phyloP scores from a whole-genome alignment of 23 red algal species.

The Chondrus crispus region DNA sequence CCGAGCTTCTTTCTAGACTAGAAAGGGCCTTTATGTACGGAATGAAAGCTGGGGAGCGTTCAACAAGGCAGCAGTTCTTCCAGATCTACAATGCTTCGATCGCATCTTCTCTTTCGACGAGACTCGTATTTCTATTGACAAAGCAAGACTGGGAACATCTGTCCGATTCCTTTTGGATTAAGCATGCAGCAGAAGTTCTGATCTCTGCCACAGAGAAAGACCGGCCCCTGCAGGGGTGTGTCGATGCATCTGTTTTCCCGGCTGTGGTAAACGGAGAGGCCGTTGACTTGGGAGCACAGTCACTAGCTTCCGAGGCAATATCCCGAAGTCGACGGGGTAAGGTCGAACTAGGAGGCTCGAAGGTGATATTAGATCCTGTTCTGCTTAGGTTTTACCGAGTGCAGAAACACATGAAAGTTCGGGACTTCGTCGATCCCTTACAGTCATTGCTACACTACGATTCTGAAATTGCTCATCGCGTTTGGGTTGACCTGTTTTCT shows the following conservation, averaged over 20 bases:
- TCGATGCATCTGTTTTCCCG: background rate
- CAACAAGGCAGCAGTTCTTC: slow-evolving; percentile 61
- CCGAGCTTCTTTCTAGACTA: slow-evolving; percentile 64
- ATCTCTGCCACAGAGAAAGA: slow-evolving; percentile 44
- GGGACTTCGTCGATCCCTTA: slow-evolving; percentile 40
- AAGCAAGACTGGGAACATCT: slow-evolving; percentile 91
- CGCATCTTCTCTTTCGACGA: background rate
- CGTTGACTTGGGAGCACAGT: background rate
- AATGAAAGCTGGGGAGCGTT: slow-evolving; percentile 25
- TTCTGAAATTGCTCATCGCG: slow-evolving; percentile 23
- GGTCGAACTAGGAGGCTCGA: background rate
- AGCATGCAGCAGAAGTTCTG: slow-evolving; percentile 73
- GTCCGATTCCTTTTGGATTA: slow-evolving; percentile 93
- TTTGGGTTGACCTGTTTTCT: slow-evolving; percentile 64
- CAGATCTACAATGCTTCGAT: slow-evolving; percentile 54
- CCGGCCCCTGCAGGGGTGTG: background rate
- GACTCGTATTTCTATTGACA: slow-evolving; percentile 70
- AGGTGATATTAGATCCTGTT: background rate
- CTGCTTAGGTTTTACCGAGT: background rate
- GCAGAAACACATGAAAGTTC: background rate
- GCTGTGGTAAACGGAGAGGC: background rate
- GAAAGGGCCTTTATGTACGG: slow-evolving; percentile 84
- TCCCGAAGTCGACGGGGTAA: background rate
- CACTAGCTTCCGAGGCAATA: background rate
- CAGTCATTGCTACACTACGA: slow-evolving; percentile 61